Evolutionary conservation across 2,329 filamentous ascomycete genomes (phyloP), one percentile per base, ranked within the genome.

Genomic region (Sporothrix sp.): DNA sequence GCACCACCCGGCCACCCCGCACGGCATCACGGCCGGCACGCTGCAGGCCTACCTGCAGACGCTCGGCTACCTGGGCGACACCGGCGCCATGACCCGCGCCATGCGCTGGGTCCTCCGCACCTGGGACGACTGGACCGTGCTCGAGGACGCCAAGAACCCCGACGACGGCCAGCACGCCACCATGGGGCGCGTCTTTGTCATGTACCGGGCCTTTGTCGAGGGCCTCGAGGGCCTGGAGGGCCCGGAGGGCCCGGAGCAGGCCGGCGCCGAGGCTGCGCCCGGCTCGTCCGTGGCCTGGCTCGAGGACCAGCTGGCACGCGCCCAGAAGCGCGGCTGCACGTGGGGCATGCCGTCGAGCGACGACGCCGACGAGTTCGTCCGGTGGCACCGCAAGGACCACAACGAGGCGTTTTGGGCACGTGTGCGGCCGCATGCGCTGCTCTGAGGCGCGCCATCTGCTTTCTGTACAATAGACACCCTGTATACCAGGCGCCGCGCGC

Each of bases 11-110:
- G 33, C 47, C 13, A 53, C 66, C 53, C 64, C 75, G 2, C 64
- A 72, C 33, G 62, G 68, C 11, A 66, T 81, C 10, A 62, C 63
- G 9, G 71, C 74, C 7, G 64, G 65, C 18, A 64, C 72, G 33
- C 60, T 79, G 1, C 78, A 84, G 57, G 67, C 70, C 2, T 84
- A 85, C 60, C 72, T 88, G 61, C 73, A 81, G 42, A 72, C 78
- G 1, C 67, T 88, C 20, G 83, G 77, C 1, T 72, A 75, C 48
- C 63, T 80, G n/a, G 74, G 74, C 32, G 79, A 87, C 56, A 70
- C 71, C 44, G 66, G 73, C 2, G 78, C 75, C 45, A 78, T 87
- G 61, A 70, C 75, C 5, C 67, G 66, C 4, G 64, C 82, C 5
- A 64, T 83, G 13, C 63, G 66, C 27, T 89, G 82, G 81, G 75